Conservation (phyloP, 441 rosid species). For the Arabidopsis hybrid region DNA sequence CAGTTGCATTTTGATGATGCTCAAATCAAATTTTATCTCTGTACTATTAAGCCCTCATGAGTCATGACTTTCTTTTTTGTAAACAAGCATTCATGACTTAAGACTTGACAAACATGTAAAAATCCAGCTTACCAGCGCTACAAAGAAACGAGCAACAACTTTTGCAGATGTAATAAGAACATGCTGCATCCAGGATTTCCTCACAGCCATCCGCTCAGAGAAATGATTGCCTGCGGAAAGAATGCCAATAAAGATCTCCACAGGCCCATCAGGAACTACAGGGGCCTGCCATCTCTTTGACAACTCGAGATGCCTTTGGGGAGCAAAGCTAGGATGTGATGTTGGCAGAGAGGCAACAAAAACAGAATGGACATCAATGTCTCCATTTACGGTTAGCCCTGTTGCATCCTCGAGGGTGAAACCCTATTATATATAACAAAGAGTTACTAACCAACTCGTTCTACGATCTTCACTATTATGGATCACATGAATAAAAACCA, state of each 20-base stretch:
- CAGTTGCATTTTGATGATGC: neutral
- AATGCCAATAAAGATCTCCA: constrained; percentile 78
- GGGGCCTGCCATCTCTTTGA: constrained; percentile 82
- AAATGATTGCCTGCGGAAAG: constrained; percentile 93
- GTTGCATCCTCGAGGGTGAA: constrained; percentile 94
- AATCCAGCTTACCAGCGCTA: constrained; percentile 67
- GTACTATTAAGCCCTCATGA: neutral
- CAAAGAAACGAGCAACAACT: constrained; percentile 93
- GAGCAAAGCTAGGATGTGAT: constrained; percentile 77
- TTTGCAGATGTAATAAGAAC: constrained; percentile 72
- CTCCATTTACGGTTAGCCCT: constrained; percentile 74
- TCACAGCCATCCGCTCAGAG: constrained; percentile 88
- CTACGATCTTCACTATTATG: neutral
- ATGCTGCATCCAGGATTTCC: constrained; percentile 95
- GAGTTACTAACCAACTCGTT: constrained; percentile 4
- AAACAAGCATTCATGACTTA: neutral
- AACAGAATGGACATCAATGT: constrained; percentile 71
- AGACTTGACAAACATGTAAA: neutral
- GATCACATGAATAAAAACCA: neutral
- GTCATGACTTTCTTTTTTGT: too few relatives aligned
- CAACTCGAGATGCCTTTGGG: constrained; percentile 78
- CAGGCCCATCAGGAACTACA: constrained; percentile 57
- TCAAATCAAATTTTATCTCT: neutral
- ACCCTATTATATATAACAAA: constrained; percentile 54
- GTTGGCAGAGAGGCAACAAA: constrained; percentile 84